Evolutionary conservation across 306 rosid species (phyloP).

Genomic region (Cucurbita argyrosperma): DNA sequence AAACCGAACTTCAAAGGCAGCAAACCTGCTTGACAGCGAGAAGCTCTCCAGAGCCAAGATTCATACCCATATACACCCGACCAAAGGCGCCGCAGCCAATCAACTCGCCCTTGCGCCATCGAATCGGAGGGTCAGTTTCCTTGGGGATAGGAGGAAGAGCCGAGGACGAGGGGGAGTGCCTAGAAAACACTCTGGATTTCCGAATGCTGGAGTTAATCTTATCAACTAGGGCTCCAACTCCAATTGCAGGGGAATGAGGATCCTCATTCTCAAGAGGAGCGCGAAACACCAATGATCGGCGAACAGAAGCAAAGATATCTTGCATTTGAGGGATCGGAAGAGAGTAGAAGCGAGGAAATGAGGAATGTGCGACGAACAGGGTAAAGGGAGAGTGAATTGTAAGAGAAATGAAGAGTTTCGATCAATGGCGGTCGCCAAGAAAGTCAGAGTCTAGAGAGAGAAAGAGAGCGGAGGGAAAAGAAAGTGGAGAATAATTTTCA

Average conservation of each 20-base stretch:
- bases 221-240: constrained; percentile 56
- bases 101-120: constrained; percentile 99
- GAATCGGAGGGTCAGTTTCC: constrained; percentile 46
- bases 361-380: neutral
- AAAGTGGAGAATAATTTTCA: constrained; percentile 40
- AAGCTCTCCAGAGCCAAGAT: constrained; percentile 98
- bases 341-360: neutral
- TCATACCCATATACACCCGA: constrained; percentile 98
- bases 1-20: neutral
- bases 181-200: constrained; percentile 75
- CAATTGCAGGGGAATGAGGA: constrained; percentile 19
- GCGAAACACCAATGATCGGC: constrained; percentile 92
- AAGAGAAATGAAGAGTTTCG: constrained; percentile 9
- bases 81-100: constrained; percentile 99
- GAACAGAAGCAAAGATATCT: constrained; percentile 89
- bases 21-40: constrained; percentile 81
- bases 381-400: neutral
- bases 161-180: constrained; percentile 15
- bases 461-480: constrained; percentile 28
- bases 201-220: constrained; percentile 64
- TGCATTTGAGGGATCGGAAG: constrained; percentile 37
- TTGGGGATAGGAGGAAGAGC: constrained; percentile 16
- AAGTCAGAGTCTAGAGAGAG: constrained; percentile 7
- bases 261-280: constrained; percentile 48
- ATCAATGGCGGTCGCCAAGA: constrained; percentile 14